Base-by-base conservation (phyloP, 1,284 basidiomycete species). In the Malassezia furfur region DNA sequence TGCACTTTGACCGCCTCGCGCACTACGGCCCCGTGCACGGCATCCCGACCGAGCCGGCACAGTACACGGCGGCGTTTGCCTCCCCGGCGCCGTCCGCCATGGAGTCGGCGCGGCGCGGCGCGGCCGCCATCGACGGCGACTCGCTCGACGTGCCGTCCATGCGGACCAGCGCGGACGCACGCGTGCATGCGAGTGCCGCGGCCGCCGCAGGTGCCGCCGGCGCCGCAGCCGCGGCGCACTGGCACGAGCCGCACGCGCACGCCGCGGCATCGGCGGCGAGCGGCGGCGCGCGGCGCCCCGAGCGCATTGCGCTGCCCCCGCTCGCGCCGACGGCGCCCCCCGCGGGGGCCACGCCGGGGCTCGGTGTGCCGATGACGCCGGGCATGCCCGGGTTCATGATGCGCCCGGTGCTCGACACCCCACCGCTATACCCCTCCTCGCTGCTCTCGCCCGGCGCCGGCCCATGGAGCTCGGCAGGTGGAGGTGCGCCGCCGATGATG, bases 1-100 rank as follows among this genome's bases (percentile, higher is more conserved):
- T 91, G 12, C 87, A 89, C 73, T 87, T 84, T 68, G 88, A 91
- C 78, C 63, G 72, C 11, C 68, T 72, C 38, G 66, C 68, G 0
- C 38, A 38, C 34, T 52, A 34, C 21, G 50, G 50, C 5, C 50
- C 55, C 1, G 54, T 54, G 58, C 50, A 57, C 55, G 12, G 57
- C 54, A 56, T 65, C 10, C 71, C 72, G 3, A 65, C 63, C 19
- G 66, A 66, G 30, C 70, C 67, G 17, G 62, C 66, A n/a, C 68
- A 72, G 50, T 72, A 74, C 52, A 75, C 74, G 10, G 63, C 67
- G 11, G 69, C 69, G 0, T 71, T 73, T 32, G 45, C 43, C 25
- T 28, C 25, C 4, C 25, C 25, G 25, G 25, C 25, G 12, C 32
- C 32, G 30, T 32, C 43, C 0, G 3, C 43, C 15, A 31, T 40